phyloP scores from a whole-genome alignment of 2,329 filamentous ascomycete genomes.

The Zymoseptoria pseudotritici region DNA sequence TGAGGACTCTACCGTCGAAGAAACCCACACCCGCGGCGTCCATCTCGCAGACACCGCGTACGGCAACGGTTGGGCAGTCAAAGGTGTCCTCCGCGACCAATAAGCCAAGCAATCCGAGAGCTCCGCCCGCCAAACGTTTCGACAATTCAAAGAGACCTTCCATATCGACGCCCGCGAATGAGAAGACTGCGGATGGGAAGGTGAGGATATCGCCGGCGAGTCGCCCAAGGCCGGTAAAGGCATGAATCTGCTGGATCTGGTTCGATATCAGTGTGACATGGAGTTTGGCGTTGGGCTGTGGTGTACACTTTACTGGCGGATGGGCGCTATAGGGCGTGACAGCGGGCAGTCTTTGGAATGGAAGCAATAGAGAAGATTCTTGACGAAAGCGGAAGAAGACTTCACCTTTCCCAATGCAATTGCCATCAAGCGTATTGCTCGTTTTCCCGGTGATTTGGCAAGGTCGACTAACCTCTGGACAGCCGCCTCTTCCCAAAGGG shows the following conservation, averaged over 20 bases:
- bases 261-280: background rate
- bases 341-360: background rate
- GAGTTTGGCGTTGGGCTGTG: background rate
- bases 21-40: constrained; percentile 1
- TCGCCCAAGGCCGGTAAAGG: constrained; percentile 14
- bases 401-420: background rate
- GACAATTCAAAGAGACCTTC: background rate
- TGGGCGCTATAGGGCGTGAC: background rate
- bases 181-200: constrained; percentile 16
- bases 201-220: constrained; percentile 16
- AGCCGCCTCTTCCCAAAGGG: too few relatives aligned
- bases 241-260: background rate
- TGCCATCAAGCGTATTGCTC: background rate
- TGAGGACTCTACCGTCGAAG: constrained; percentile 4
- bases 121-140: background rate
- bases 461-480: too few relatives aligned
- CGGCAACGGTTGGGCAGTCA: background rate
- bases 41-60: background rate
- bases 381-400: background rate
- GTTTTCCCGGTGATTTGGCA: background rate
- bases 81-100: background rate
- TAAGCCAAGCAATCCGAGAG: background rate
- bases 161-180: background rate
- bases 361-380: background rate
- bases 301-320: background rate